phyloP scores from a whole-genome alignment of 257 asterid genomes.

The Ocimum tenuiflorum region DNA sequence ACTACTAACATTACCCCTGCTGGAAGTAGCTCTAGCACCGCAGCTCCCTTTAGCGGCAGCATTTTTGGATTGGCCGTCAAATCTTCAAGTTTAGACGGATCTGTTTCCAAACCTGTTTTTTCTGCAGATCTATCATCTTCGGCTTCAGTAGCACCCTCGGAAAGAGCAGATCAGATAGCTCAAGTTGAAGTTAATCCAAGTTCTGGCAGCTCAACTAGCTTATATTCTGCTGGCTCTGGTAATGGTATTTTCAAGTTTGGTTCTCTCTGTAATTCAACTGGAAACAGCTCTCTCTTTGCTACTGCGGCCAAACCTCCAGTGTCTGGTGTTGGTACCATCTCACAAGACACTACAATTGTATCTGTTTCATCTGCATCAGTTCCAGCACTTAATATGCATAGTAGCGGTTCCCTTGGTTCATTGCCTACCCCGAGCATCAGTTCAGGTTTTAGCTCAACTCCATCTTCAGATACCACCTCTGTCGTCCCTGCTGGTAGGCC shows the following conservation, averaged over 20 bases:
- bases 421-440: conserved; percentile 15
- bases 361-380: conserved; percentile 26
- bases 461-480: conserved; percentile 36
- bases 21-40: conserved; percentile 23
- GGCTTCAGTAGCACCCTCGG: conserved; percentile 34
- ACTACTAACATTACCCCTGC: conserved; percentile 11
- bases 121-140: conserved; percentile 23
- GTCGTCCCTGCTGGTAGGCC: conserved; percentile 26
- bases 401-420: conserved; percentile 26
- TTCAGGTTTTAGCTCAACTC: conserved; percentile 32
- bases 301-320: conserved; percentile 28
- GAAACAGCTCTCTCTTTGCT: conserved; percentile 29
- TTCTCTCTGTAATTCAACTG: conserved; percentile 18
- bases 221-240: conserved; percentile 29
- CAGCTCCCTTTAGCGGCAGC: conserved; percentile 26
- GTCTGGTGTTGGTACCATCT: conserved; percentile 18
- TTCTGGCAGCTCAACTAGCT: conserved; percentile 24
- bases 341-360: conserved; percentile 28
- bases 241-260: conserved; percentile 29
- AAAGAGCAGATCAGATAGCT: conserved; percentile 14
- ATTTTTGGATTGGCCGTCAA: conserved; percentile 30
- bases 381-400: conserved; percentile 23
- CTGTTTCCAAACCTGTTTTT: conserved; percentile 34
- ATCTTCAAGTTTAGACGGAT: conserved; percentile 22
- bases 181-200: conserved; percentile 25